phyloP scores from a whole-genome alignment of 768 basidiomycete genomes.

The Auriscalpium microsporum region DNA sequence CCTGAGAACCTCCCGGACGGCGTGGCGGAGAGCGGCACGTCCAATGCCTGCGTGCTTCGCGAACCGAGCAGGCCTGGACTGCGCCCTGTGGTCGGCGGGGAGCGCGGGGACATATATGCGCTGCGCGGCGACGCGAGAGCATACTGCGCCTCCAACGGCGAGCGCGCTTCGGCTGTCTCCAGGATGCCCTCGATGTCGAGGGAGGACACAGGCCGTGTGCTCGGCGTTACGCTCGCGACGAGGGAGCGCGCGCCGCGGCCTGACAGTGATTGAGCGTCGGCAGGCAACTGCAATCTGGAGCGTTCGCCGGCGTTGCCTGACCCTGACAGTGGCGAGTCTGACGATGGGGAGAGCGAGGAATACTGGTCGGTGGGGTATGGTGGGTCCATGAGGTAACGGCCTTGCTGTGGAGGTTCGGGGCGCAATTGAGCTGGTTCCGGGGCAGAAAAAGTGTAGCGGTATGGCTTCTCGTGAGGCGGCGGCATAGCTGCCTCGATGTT shows the following conservation, averaged over 20 bases:
- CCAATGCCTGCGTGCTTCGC: neutral
- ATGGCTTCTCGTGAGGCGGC: neutral
- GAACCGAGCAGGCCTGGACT: neutral
- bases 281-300: neutral
- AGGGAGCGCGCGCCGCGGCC: neutral
- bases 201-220: neutral
- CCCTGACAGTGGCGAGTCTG: neutral
- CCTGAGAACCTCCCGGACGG: conserved; percentile 4
- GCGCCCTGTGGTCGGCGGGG: neutral
- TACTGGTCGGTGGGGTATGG: conserved; percentile 3
- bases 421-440: neutral
- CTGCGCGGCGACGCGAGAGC: neutral
- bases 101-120: neutral
- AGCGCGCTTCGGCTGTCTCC: conserved; percentile 3
- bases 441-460: neutral
- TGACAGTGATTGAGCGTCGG: no score
- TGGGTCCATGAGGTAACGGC: neutral
- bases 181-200: conserved; percentile 15
- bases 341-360: conserved; percentile 2
- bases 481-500: neutral
- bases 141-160: neutral
- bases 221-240: neutral
- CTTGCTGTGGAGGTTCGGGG: neutral
- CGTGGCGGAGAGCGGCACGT: conserved; percentile 6
- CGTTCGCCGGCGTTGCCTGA: neutral